Evolutionary conservation across 495 filamentous ascomycete genomes (phyloP).

Genomic region (Neurospora discreta): DNA sequence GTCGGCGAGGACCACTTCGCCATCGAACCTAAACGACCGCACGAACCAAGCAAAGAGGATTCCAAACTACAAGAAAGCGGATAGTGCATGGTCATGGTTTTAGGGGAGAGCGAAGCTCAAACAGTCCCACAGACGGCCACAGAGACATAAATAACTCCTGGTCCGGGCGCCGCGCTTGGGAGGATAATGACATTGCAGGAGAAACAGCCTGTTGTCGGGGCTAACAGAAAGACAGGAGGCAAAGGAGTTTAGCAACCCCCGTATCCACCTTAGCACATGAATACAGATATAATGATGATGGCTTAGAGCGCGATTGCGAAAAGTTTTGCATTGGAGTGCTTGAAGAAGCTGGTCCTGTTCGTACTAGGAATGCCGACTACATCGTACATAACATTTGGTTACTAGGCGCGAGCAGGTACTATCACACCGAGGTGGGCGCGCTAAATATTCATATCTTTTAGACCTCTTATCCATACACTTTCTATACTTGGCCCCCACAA

Average conservation of each 20-base stretch:
- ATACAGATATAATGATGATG: background rate
- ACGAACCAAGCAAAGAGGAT: background rate
- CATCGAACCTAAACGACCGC: background rate
- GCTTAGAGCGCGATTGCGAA: background rate
- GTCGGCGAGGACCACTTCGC: conserved; percentile 6
- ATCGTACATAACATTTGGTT: background rate
- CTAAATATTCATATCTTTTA: background rate
- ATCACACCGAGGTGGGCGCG: background rate
- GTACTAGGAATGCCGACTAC: background rate
- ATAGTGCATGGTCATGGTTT: background rate
- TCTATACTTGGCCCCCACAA: background rate
- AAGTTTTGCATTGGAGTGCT: background rate
- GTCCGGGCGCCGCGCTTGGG: background rate
- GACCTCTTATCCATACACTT: background rate
- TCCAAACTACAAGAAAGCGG: background rate
- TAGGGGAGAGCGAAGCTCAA: background rate
- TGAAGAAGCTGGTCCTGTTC: background rate
- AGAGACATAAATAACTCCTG: background rate
- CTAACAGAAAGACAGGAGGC: background rate
- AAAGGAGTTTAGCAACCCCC: background rate
- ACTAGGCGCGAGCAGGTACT: background rate
- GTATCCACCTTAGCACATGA: background rate
- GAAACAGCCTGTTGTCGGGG: background rate
- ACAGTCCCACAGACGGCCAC: background rate
- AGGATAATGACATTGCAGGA: background rate